Base-by-base conservation (phyloP, 2,329 filamentous ascomycete genomes). In the Pseudophaeomoniella oleicola region DNA sequence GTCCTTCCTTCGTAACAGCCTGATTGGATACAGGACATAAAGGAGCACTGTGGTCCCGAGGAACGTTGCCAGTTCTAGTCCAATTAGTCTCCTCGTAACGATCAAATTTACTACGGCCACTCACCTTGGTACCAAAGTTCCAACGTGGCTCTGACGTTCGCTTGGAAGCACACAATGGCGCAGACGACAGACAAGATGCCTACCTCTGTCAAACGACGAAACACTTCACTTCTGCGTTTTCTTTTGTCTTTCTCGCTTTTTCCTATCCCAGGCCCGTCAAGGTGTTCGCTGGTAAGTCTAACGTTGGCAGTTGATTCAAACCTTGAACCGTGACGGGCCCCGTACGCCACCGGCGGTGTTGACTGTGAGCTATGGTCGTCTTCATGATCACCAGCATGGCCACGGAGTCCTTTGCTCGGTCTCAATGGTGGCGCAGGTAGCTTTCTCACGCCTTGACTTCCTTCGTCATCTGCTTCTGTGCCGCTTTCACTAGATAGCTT, bases 391-490 rank as follows among this genome's bases (percentile, higher is more conserved):
- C 50, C 48, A 31, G 42, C 43, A 13, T 46, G 49, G 50, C 52
- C 48, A 69, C 76, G 40, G 72, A 94, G 57, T 5, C 86, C 87
- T 59, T 94, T 94, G 52, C 81, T 78, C 19, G 75, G 67, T 42
- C 75, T 71, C 5, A 69, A 47, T n/a, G 70, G 78, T 2, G 87
- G 82, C 2, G 87, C 83, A 1, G 88, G 87, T 15, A 94, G 62
- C 1, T 86, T 81, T 54, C 81, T 90, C 39, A 94, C 66, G 46
- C 88, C 78, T 4, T 61, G 56, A 31, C 66, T 67, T 44, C 87
- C 81, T 56, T 96, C 88, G 60, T 96, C 88, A 50, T 94, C 88
- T 29, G 88, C 88, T 54, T 96, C 88, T 13, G 87, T 93, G 16
- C 88, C 88, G 54, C 86, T 94, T 47, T 94, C 87, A 55, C 84